Evolutionary conservation across 2,329 filamentous ascomycete genomes (phyloP).

Genomic region (Stachybotrys echinatus): DNA sequence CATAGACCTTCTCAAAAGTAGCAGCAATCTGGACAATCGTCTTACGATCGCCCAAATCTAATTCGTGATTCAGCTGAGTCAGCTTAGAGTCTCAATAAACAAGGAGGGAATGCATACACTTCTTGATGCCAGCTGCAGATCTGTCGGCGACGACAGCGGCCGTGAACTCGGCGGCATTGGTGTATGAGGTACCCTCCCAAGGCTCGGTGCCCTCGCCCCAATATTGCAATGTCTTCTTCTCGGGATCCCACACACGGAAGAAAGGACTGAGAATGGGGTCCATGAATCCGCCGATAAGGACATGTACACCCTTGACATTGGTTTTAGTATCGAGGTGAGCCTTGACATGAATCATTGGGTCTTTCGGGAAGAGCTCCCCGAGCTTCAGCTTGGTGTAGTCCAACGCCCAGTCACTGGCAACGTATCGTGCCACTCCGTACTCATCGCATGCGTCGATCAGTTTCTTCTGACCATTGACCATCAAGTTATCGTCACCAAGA

Average conservation of each 20-base stretch:
- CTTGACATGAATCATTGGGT: constrained; percentile 32
- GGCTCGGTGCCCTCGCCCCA: constrained; percentile 30
- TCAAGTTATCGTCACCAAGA: constrained; percentile 28
- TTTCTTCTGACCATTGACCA: constrained; percentile 33
- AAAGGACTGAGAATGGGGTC: constrained; percentile 22
- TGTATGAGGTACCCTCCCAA: constrained; percentile 31
- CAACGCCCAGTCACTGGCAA: constrained; percentile 34
- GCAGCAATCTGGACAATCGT: too few species aligned
- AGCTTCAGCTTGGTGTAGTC: constrained; percentile 32
- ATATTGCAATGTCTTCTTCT: constrained; percentile 18
- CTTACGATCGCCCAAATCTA: too few species aligned
- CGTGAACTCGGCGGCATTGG: constrained; percentile 28
- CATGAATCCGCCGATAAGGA: constrained; percentile 32
- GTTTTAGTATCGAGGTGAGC: constrained; percentile 28
- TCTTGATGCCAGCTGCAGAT: not conserved
- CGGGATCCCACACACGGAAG: constrained; percentile 14
- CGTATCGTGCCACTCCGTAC: constrained; percentile 27
- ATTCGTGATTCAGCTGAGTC: too few species aligned
- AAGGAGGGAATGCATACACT: not conserved
- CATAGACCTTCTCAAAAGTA: too few species aligned
- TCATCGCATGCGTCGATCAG: constrained; percentile 33
- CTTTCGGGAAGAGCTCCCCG: constrained; percentile 30
- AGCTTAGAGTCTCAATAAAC: not conserved
- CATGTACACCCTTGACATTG: constrained; percentile 30
- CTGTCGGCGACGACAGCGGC: not conserved